Evolutionary conservation across 768 basidiomycete species (phyloP).

Genomic region (Russula sp.): DNA sequence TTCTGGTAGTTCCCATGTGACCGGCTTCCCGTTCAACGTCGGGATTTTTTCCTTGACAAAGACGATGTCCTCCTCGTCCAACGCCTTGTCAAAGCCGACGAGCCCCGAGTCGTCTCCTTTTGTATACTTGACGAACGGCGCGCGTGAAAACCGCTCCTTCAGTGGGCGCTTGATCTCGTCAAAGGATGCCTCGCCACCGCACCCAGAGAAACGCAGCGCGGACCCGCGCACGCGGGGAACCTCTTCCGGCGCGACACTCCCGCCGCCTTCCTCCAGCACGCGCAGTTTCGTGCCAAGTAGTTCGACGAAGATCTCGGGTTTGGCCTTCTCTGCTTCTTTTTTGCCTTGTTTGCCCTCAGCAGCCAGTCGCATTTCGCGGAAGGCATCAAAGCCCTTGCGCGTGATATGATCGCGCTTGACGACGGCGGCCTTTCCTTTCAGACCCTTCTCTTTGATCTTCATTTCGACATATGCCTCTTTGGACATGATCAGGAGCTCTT

Average conservation of each 20-base stretch:
- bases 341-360: slow-evolving; percentile 28
- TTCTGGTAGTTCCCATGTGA: slow-evolving; percentile 57
- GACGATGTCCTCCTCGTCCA: slow-evolving; percentile 68
- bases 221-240: slow-evolving; percentile 41
- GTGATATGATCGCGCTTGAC: slow-evolving; percentile 52
- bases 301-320: slow-evolving; percentile 63
- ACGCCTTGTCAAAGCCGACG: slow-evolving; percentile 53
- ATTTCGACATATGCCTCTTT: slow-evolving; percentile 93
- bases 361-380: slow-evolving; percentile 50
- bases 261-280: slow-evolving; percentile 53
- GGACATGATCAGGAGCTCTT: slow-evolving; percentile 76
- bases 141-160: slow-evolving; percentile 41
- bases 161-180: slow-evolving; percentile 54
- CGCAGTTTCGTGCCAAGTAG: slow-evolving; percentile 67
- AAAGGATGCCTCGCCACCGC: slow-evolving; percentile 53
- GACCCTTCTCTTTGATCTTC: slow-evolving; percentile 94
- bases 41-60: slow-evolving; percentile 61
- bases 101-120: slow-evolving; percentile 43
- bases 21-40: slow-evolving; percentile 56
- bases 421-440: slow-evolving; percentile 64
- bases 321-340: slow-evolving; percentile 30
- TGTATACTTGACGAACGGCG: slow-evolving; percentile 44
- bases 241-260: slow-evolving; percentile 40
- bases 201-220: slow-evolving; percentile 45
- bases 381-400: slow-evolving; percentile 68